Evolutionary conservation across 2,329 filamentous ascomycete genomes (phyloP).

Genomic region (Microsporum canis): DNA sequence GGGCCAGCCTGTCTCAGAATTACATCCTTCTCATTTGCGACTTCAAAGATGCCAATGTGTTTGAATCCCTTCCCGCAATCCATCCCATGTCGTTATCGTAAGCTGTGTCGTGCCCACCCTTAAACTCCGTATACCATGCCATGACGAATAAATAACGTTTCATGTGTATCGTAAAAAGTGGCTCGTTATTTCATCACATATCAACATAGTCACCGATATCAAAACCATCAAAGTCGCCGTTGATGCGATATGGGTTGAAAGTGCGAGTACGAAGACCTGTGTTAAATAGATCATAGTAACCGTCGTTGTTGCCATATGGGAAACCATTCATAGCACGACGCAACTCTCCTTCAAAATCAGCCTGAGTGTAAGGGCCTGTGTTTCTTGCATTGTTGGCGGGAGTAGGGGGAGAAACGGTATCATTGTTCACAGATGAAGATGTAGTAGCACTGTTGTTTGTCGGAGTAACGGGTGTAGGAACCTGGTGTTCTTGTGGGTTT

Average conservation of each 20-base stretch:
- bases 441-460: background rate
- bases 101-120: background rate
- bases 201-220: constrained; percentile 18
- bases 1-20: background rate
- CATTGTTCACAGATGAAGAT: background rate
- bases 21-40: background rate
- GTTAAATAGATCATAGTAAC: constrained; percentile 20
- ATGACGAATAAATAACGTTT: background rate
- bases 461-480: background rate
- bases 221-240: constrained; percentile 22
- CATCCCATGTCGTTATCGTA: constrained; percentile 3
- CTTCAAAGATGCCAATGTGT: background rate
- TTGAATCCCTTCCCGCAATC: background rate
- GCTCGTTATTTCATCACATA: constrained; percentile 3
- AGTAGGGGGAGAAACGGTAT: background rate
- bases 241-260: constrained; percentile 20
- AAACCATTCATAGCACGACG: constrained; percentile 9
- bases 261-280: constrained; percentile 13
- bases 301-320: constrained; percentile 11
- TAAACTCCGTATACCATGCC: constrained; percentile 4
- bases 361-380: constrained; percentile 5
- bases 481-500: background rate
- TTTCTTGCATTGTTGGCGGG: background rate
- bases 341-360: constrained; percentile 10
- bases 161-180: background rate